These are phyloP conservation scores for Exophiala spinifera DNA, from an alignment of 2,329 filamentous ascomycete genomes.

Conservation along the genomic window DNA sequence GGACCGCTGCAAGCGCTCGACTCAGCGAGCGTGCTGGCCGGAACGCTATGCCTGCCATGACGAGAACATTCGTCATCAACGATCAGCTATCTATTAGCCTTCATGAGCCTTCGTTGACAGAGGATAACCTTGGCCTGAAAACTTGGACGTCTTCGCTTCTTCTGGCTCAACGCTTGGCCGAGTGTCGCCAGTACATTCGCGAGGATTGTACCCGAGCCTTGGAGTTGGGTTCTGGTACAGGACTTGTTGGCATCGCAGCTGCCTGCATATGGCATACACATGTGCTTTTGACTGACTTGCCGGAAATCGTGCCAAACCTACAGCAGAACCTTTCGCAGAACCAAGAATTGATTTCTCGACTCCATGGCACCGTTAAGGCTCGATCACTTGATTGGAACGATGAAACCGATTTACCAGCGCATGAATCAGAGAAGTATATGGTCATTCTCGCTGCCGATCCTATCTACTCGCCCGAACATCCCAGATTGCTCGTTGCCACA, in stretches of 20 bases:
- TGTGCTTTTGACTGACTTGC: slow-evolving; percentile 77
- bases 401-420: slow-evolving; percentile 31
- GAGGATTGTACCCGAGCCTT: slow-evolving; percentile 47
- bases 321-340: slow-evolving; percentile 70
- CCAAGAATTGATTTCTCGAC: slow-evolving; percentile 49
- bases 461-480: slow-evolving; percentile 82
- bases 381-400: slow-evolving; percentile 70
- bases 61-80: slow-evolving; percentile 57
- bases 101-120: slow-evolving; percentile 81
- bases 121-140: slow-evolving; percentile 85
- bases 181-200: slow-evolving; percentile 30
- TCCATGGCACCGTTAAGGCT: slow-evolving; percentile 48
- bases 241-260: slow-evolving; percentile 82
- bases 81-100: slow-evolving; percentile 64
- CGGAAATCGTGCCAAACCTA: slow-evolving; percentile 79
- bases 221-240: slow-evolving; percentile 87
- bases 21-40: slow-evolving; percentile 85
- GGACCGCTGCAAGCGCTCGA: slow-evolving; percentile 74
- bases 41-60: slow-evolving; percentile 63
- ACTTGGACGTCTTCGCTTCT: slow-evolving; percentile 93
- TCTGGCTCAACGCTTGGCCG: slow-evolving; percentile 67
- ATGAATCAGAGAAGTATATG: slow-evolving; percentile 45
- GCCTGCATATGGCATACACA: slow-evolving; percentile 64
- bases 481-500: slow-evolving; percentile 66
- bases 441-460: slow-evolving; percentile 82